Base-by-base conservation (phyloP, 768 basidiomycete species). In the Myochromella boudieri region DNA sequence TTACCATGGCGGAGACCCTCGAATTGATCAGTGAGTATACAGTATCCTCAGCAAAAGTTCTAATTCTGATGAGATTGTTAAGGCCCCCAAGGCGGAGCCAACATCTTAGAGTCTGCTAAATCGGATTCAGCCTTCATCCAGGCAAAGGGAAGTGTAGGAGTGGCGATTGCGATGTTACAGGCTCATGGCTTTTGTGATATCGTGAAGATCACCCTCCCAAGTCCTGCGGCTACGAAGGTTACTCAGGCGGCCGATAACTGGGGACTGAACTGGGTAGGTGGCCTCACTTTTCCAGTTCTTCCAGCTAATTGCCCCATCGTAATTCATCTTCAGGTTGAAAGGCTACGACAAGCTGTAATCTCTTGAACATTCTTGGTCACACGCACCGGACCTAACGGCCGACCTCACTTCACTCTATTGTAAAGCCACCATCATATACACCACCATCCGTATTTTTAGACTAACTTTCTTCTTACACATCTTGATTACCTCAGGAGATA, bases 401-500 rank as follows among this genome's bases (percentile, higher is more conserved):
- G n/a, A n/a, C n/a, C n/a, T n/a, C n/a, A n/a, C n/a, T n/a, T n/a
- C n/a, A n/a, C n/a, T n/a, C n/a, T n/a, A n/a, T n/a, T n/a, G n/a
- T n/a, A n/a, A n/a, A n/a, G n/a, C n/a, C n/a, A n/a, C n/a, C n/a
- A n/a, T n/a, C n/a, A n/a, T n/a, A n/a, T n/a, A n/a, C 24, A n/a
- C 24, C 25, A 11, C 4, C 10, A 41, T 41, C 26, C 21, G n/a
- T 29, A 12, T 20, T 29, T 40, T 41, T 29, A 41, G 28, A 15
- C 40, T 26, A 41, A 20, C 26, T 41, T 41, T 20, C 2, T 41
- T 8, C 31, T 41, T 12, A 25, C 15, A 38, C 37, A 25, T 26
- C 33, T 33, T 37, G 21, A 9, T 18, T 9, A 14, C 10, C 8
- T 60, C 51, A 78, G 36, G 66, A 84, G 18, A 90, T 75, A 58